phyloP scores from a whole-genome alignment of 139 green algal species.

The Diplosphaera chodatii region DNA sequence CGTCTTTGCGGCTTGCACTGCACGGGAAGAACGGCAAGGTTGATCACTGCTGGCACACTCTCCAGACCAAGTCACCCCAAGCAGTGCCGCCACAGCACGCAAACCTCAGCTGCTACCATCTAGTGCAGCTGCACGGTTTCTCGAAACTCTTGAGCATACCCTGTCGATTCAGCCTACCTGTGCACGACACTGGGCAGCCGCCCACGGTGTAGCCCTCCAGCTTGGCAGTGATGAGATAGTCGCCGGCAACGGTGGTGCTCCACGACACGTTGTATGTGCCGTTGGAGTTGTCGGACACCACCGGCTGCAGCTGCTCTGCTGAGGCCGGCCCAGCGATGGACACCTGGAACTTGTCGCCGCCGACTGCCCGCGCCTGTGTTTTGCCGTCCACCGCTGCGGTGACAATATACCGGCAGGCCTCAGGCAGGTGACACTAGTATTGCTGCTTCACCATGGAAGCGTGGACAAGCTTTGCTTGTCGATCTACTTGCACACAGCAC shows the following conservation, averaged over 20 bases:
- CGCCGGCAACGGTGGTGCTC: constrained; percentile 13
- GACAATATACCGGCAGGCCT: too few relatives aligned
- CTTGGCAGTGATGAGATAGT: constrained; percentile 10
- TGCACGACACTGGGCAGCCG: constrained; percentile 8
- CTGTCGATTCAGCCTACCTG: not conserved
- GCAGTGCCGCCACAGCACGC: too few relatives aligned
- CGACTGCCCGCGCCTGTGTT: constrained; percentile 7
- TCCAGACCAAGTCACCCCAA: too few relatives aligned
- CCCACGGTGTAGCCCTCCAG: constrained; percentile 11
- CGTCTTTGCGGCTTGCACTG: constrained; percentile 7
- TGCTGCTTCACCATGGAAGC: too few relatives aligned
- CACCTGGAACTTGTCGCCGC: constrained; percentile 11
- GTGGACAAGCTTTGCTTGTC: too few relatives aligned
- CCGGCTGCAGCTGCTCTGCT: not conserved
- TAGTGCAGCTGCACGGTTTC: not conserved
- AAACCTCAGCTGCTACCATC: not conserved
- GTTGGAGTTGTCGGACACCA: constrained; percentile 15
- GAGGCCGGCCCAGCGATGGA: constrained; percentile 1
- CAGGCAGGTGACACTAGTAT: too few relatives aligned
- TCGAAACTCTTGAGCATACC: not conserved
- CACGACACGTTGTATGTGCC: constrained; percentile 20
- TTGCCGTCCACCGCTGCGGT: constrained; percentile 21
- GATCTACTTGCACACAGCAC: too few relatives aligned
- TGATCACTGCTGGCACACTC: too few relatives aligned
- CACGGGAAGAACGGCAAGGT: not conserved